Conservation (phyloP, 2,329 filamentous ascomycete species). For the Tricladium varicosporioides region DNA sequence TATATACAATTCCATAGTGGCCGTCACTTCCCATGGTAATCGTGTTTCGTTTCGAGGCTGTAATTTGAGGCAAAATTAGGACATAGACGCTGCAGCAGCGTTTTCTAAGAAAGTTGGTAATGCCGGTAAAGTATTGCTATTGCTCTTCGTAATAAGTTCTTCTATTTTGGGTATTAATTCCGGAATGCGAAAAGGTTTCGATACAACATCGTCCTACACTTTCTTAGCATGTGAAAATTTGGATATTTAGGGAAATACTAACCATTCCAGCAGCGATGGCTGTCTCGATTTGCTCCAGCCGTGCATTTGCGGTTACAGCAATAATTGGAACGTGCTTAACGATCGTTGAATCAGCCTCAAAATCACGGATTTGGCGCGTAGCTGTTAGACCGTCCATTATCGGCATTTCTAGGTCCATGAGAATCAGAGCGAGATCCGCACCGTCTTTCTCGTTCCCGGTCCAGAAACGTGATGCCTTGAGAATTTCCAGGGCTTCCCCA, state of each 20-base stretch:
- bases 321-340: constrained; percentile 71
- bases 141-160: constrained; percentile 35
- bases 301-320: constrained; percentile 79
- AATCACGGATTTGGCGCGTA: constrained; percentile 64
- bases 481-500: constrained; percentile 57
- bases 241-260: constrained; percentile 35
- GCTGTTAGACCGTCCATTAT: constrained; percentile 80
- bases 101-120: neutral
- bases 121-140: constrained; percentile 1
- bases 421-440: constrained; percentile 61
- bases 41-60: too few species aligned
- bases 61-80: too few species aligned
- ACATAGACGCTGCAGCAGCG: too few species aligned
- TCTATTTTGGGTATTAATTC: constrained; percentile 68
- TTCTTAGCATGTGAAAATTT: constrained; percentile 18
- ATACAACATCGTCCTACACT: constrained; percentile 68
- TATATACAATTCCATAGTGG: too few species aligned
- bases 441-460: constrained; percentile 40
- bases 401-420: constrained; percentile 85
- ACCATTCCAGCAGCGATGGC: constrained; percentile 73
- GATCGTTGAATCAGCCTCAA: constrained; percentile 62
- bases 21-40: too few species aligned
- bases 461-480: constrained; percentile 58
- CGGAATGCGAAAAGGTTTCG: constrained; percentile 77
- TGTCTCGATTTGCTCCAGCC: constrained; percentile 69